Percentiles rank a stretch among this genome's conserved stretches.
These are phyloP conservation scores for Leccinum fallax DNA, from an alignment of 1,284 basidiomycete genomes.

Conservation along the genomic window DNA sequence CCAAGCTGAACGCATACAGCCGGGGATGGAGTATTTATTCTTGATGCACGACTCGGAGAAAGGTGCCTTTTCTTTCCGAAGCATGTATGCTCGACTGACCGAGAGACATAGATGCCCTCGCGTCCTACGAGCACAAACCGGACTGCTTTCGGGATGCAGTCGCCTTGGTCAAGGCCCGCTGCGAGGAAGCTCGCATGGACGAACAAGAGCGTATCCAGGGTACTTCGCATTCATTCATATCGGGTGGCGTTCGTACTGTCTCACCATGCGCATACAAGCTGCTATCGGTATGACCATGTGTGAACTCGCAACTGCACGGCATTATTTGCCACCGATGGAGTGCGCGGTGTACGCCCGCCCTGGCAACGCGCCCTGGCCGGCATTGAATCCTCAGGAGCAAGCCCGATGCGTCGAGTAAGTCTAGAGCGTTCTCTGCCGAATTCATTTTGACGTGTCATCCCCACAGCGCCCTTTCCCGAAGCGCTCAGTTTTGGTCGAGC, in stretches of 20 bases:
- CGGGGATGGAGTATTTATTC: background rate
- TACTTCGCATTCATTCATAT: constrained; percentile 18
- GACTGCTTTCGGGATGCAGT: constrained; percentile 68
- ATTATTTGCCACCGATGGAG: constrained; percentile 67
- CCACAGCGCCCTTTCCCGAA: constrained; percentile 66
- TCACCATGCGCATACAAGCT: constrained; percentile 43
- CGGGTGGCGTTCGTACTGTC: constrained; percentile 1
- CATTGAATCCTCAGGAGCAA: constrained; percentile 27
- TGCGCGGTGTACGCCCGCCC: constrained; percentile 47
- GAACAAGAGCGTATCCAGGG: constrained; percentile 61
- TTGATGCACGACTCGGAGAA: background rate
- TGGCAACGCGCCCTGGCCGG: constrained; percentile 8
- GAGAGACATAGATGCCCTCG: constrained; percentile 21
- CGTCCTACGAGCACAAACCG: constrained; percentile 41
- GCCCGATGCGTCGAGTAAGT: constrained; percentile 56
- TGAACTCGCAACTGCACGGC: constrained; percentile 69
- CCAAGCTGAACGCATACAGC: background rate
- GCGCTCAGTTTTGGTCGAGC: constrained; percentile 80
- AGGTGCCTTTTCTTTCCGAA: background rate
- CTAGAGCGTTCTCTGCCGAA: background rate
- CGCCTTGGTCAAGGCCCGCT: constrained; percentile 47
- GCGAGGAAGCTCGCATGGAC: constrained; percentile 58
- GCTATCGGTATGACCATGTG: constrained; percentile 78
- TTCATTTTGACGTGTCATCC: background rate
- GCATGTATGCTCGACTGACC: background rate